Percentiles rank a stretch among this genome's conserved stretches.
Conservation (phyloP, 2,329 filamentous ascomycete genomes). For the Cercospora citrullina region DNA sequence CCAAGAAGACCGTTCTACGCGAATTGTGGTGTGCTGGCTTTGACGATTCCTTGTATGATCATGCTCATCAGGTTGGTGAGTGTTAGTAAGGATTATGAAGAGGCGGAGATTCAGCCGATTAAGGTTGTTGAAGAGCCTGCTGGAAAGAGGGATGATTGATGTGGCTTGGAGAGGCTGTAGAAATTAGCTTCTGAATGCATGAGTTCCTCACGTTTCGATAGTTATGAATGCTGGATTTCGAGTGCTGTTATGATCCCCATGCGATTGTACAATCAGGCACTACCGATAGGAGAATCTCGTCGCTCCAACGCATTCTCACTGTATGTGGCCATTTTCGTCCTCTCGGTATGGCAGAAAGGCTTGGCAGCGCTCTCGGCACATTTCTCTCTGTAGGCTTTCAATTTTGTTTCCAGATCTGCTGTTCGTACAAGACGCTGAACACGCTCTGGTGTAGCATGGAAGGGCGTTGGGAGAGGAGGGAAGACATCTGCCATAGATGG, state of each 20-base stretch:
- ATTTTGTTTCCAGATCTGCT: conserved; percentile 20
- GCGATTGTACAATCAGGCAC: background rate
- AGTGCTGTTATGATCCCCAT: background rate
- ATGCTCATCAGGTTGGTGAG: conserved; percentile 24
- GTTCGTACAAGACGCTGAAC: conserved; percentile 26
- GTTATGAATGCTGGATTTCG: background rate
- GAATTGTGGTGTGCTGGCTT: conserved; percentile 24
- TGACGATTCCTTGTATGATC: conserved; percentile 26
- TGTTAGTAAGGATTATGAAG: conserved; percentile 8
- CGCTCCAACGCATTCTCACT: background rate
- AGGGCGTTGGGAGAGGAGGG: conserved; percentile 35
- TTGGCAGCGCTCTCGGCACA: conserved; percentile 24
- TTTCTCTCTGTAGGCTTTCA: conserved; percentile 18
- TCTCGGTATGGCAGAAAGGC: conserved; percentile 18
- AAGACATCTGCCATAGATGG: conserved; percentile 28
- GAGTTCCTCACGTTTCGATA: background rate
- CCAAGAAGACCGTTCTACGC: conserved; percentile 21
- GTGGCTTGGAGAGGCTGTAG: background rate
- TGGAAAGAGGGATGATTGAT: background rate
- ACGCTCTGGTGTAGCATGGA: conserved; percentile 35
- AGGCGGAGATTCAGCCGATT: background rate
- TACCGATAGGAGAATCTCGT: background rate
- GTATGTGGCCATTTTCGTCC: background rate
- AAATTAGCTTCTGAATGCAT: background rate
- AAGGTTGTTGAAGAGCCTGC: background rate